These are phyloP conservation scores for Hypoxylon sp. DNA, from an alignment of 2,329 filamentous ascomycete genomes.

Conservation along the genomic window DNA sequence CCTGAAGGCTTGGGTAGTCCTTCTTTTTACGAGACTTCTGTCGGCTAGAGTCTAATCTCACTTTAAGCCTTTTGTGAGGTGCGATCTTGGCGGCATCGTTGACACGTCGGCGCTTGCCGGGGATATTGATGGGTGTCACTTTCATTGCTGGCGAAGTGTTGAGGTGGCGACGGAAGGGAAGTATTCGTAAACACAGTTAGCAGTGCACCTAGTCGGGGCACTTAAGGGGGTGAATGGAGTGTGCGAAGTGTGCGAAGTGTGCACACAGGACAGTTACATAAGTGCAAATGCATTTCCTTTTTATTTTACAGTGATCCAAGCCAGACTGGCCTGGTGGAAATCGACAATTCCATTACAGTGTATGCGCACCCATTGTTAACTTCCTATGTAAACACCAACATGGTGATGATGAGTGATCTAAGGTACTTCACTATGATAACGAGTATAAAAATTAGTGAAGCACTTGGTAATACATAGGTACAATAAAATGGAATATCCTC, in stretches of 20 bases:
- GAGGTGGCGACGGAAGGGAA: neutral
- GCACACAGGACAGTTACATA: neutral
- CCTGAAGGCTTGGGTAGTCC: slow-evolving; percentile 49
- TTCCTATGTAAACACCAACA: neutral
- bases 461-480: slow-evolving; percentile 6
- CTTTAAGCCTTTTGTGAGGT: slow-evolving; percentile 28
- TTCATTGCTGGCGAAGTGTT: slow-evolving; percentile 53
- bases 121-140: slow-evolving; percentile 63
- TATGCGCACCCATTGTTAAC: neutral
- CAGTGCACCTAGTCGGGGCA: neutral
- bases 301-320: neutral
- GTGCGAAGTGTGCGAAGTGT: neutral
- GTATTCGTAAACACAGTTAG: neutral
- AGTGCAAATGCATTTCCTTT: neutral
- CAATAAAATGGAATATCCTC: slow-evolving; percentile 16
- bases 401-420: neutral
- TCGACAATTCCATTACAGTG: neutral
- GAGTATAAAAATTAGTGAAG: neutral
- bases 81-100: slow-evolving; percentile 22
- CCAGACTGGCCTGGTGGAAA: neutral
- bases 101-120: slow-evolving; percentile 59
- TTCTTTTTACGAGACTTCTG: slow-evolving; percentile 22
- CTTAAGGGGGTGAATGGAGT: neutral
- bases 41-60: slow-evolving; percentile 26
- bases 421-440: neutral